Conservation (phyloP, 2,329 filamentous ascomycete species). For the Trichoderma arundinaceum region DNA sequence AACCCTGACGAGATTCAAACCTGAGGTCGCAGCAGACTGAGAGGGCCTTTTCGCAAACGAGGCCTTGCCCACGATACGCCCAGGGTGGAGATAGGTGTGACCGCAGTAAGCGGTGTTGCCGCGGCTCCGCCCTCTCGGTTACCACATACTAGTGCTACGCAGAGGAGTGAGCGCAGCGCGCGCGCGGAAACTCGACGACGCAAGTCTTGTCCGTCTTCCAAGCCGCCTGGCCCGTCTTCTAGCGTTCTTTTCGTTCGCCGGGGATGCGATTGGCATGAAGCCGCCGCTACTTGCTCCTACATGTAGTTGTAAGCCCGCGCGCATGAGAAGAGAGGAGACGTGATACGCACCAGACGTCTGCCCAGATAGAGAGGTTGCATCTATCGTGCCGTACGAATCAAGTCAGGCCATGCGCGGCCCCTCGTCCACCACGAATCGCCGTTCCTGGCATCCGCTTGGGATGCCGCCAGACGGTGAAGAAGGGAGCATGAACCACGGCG, state of each 20-base stretch:
- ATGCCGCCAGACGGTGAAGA: too few relatives aligned
- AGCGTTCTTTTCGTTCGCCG: slow-evolving; percentile 9
- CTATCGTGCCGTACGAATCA: too few relatives aligned
- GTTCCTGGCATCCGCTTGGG: too few relatives aligned
- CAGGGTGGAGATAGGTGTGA: slow-evolving; percentile 33
- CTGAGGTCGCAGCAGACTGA: background rate
- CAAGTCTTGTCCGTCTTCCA: slow-evolving; percentile 23
- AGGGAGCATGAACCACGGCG: too few relatives aligned
- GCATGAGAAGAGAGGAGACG: too few relatives aligned
- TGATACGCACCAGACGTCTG: too few relatives aligned
- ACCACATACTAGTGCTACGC: slow-evolving; percentile 15
- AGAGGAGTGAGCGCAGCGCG: slow-evolving; percentile 23
- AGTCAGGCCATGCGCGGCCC: too few relatives aligned
- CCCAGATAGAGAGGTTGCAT: too few relatives aligned
- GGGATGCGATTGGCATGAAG: slow-evolving; percentile 4
- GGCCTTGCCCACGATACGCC: slow-evolving; percentile 17
- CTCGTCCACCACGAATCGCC: too few relatives aligned
- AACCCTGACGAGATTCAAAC: slow-evolving; percentile 11
- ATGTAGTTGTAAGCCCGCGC: too few relatives aligned
- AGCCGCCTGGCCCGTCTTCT: slow-evolving; percentile 26
- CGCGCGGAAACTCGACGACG: slow-evolving; percentile 21
- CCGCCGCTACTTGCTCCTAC: slow-evolving; percentile 12
- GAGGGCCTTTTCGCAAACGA: slow-evolving; percentile 13
- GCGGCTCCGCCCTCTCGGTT: slow-evolving; percentile 33
- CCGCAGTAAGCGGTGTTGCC: slow-evolving; percentile 38